These are phyloP conservation scores for Naganishia cerealis DNA, from an alignment of 1,284 basidiomycete genomes.

Conservation along the genomic window DNA sequence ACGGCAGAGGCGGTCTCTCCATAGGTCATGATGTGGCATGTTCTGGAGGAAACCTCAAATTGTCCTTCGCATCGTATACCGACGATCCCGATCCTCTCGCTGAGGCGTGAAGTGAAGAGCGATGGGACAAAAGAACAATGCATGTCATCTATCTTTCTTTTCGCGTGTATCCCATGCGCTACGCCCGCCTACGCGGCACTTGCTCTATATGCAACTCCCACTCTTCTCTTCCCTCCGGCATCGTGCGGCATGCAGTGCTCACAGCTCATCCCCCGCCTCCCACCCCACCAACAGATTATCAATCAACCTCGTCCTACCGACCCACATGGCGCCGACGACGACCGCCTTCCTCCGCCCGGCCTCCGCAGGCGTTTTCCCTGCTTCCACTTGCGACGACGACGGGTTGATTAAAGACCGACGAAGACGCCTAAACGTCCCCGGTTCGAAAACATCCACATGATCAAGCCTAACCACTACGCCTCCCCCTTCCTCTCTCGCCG, in stretches of 20 bases:
- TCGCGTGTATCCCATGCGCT: not conserved
- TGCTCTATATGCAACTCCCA: not conserved
- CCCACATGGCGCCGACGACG: constrained; percentile 82
- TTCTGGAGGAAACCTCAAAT: too few relatives aligned
- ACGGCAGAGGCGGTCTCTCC: too few relatives aligned
- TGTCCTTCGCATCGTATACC: too few relatives aligned
- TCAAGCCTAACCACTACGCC: constrained; percentile 68
- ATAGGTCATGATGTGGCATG: too few relatives aligned
- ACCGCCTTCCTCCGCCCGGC: constrained; percentile 60
- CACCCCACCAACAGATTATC: constrained; percentile 83
- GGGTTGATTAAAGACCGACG: constrained; percentile 39
- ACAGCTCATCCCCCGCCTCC: constrained; percentile 38
- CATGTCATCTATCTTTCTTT: too few relatives aligned
- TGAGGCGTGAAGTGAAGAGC: too few relatives aligned
- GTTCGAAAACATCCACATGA: constrained; percentile 86
- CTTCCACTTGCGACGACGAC: constrained; percentile 35
- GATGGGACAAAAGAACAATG: too few relatives aligned
- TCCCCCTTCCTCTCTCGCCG: constrained; percentile 40
- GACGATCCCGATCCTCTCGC: too few relatives aligned
- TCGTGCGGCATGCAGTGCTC: not conserved
- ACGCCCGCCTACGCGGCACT: not conserved
- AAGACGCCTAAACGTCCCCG: constrained; percentile 69
- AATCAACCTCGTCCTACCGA: constrained; percentile 84
- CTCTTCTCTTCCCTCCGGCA: not conserved
- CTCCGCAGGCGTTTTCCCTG: constrained; percentile 36